Conservation (phyloP, 768 basidiomycete genomes). For the Tricholoma bakamatsutake region DNA sequence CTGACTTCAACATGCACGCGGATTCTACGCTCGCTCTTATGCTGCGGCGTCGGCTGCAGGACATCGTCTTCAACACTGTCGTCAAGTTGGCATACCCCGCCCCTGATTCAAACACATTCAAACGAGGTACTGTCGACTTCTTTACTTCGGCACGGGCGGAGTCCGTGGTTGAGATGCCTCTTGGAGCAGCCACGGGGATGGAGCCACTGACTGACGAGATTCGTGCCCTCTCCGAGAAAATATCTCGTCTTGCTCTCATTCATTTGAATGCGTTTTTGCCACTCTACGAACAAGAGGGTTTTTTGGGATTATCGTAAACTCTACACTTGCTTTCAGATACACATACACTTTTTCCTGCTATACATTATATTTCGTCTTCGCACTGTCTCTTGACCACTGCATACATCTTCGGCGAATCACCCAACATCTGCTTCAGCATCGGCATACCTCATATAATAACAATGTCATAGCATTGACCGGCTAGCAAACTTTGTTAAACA, state of each 20-base stretch:
- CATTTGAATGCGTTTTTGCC: slow-evolving; percentile 73
- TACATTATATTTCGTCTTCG: background rate
- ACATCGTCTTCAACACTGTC: slow-evolving; percentile 58
- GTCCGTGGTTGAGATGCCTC: slow-evolving; percentile 12
- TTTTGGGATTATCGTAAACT: slow-evolving; percentile 26
- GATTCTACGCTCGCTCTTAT: slow-evolving; percentile 55
- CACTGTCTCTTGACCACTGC: background rate
- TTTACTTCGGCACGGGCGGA: slow-evolving; percentile 13
- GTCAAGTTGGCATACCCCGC: slow-evolving; percentile 47
- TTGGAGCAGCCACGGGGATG: slow-evolving; percentile 50
- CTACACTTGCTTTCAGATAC: background rate
- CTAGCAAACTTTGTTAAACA: background rate
- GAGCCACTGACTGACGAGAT: slow-evolving; percentile 70
- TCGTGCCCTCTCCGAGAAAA: slow-evolving; percentile 58
- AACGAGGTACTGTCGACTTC: slow-evolving; percentile 23
- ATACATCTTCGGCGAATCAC: background rate
- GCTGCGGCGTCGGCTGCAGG: slow-evolving; percentile 57
- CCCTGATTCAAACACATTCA: slow-evolving; percentile 28
- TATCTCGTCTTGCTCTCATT: slow-evolving; percentile 66
- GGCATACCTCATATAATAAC: background rate
- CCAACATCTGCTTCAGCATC: background rate
- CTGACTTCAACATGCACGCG: slow-evolving; percentile 56
- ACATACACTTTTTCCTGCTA: background rate
- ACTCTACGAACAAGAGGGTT: slow-evolving; percentile 69
- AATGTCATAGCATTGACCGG: background rate